Conservation (phyloP, 768 basidiomycete species). For the Tubosaeta sp. region DNA sequence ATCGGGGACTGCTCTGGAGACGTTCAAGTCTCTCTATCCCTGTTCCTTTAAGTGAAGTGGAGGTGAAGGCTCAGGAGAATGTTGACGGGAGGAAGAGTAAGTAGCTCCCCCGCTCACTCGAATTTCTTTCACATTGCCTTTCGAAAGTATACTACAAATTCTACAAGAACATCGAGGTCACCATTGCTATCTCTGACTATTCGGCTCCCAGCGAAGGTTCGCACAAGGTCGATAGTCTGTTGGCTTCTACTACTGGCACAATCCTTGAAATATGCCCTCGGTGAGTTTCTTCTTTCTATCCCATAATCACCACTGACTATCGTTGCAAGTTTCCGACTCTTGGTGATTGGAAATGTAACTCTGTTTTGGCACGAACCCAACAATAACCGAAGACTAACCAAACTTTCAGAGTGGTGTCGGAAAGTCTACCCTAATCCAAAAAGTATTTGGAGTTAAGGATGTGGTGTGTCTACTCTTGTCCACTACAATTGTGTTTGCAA, state of each 20-base stretch:
- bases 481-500: background rate
- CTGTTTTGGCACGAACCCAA: background rate
- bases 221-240: too few species aligned
- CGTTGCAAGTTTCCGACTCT: background rate
- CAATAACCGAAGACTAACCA: background rate
- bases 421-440: background rate
- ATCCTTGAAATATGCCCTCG: constrained; percentile 1
- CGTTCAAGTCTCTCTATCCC: background rate
- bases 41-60: background rate
- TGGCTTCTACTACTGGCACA: background rate
- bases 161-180: background rate
- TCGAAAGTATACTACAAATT: background rate
- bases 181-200: background rate
- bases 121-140: background rate
- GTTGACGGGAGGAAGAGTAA: background rate
- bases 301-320: background rate
- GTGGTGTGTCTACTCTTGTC: background rate
- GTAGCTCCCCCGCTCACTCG: background rate
- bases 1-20: background rate
- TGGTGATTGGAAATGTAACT: constrained; percentile 1
- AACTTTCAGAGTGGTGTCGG: background rate
- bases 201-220: background rate
- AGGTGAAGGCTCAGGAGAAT: background rate
- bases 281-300: background rate
- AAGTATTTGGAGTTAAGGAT: background rate